Percentiles rank a stretch among this genome's conserved stretches.
These are phyloP conservation scores for Lentinula aciculospora DNA, from an alignment of 768 basidiomycete species.

Conservation along the genomic window DNA sequence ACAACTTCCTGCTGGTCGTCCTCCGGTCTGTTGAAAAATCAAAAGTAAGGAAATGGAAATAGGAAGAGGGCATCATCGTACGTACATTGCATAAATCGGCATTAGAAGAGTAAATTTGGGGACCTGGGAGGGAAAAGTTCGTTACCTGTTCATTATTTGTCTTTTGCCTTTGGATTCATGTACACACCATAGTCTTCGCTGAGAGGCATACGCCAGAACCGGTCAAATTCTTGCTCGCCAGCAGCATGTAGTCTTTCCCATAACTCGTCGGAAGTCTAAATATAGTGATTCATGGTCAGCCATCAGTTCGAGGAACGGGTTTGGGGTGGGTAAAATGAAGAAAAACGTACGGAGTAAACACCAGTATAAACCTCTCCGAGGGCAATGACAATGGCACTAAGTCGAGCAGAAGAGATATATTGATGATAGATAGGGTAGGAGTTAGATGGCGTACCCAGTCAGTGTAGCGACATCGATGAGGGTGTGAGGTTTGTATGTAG, in stretches of 20 bases:
- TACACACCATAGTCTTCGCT: slow-evolving; percentile 60
- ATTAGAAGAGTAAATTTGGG: slow-evolving; percentile 72
- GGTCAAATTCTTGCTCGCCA: slow-evolving; percentile 71
- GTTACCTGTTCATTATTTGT: background rate
- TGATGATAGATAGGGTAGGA: no score
- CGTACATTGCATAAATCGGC: slow-evolving; percentile 78
- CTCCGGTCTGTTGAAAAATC: slow-evolving; percentile 54
- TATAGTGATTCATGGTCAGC: background rate
- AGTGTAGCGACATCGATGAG: slow-evolving; percentile 86
- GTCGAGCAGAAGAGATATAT: no score
- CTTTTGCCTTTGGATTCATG: no score
- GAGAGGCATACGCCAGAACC: slow-evolving; percentile 89
- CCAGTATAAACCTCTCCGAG: slow-evolving; percentile 75
- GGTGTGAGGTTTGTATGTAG: slow-evolving; percentile 74
- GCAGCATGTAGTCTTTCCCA: slow-evolving; percentile 67
- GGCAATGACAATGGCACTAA: slow-evolving; percentile 65
- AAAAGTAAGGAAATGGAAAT: slow-evolving; percentile 2
- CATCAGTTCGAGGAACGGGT: no score
- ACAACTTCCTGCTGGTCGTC: slow-evolving; percentile 62
- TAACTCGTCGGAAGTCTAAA: slow-evolving; percentile 65
- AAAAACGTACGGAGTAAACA: slow-evolving; percentile 60
- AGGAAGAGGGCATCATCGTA: background rate
- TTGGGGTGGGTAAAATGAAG: background rate
- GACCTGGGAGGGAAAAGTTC: slow-evolving; percentile 17
- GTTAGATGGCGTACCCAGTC: no score